Evolutionary conservation across 192 early-diverging fungal species (phyloP), one percentile per base, ranked within the genome.

Genomic region (Gorgonomyces haynaldii): DNA sequence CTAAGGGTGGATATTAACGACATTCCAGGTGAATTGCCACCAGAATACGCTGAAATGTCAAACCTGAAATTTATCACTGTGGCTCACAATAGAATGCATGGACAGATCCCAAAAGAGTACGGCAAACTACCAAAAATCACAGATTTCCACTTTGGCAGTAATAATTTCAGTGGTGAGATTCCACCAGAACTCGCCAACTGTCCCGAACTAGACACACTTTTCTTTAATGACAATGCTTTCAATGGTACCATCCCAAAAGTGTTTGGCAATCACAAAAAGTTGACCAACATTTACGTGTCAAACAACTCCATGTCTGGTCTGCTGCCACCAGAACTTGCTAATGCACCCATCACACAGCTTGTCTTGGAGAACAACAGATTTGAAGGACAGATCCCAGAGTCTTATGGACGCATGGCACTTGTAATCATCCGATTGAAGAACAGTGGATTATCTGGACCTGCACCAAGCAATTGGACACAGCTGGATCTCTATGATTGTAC

Each of bases 111-210:
- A n/a, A n/a, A n/a, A n/a, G n/a, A n/a, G n/a, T n/a, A n/a, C n/a
- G n/a, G n/a, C n/a, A n/a, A n/a, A n/a, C n/a, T n/a, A n/a, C n/a
- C n/a, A n/a, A n/a, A n/a, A n/a, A n/a, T n/a, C n/a, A n/a, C n/a
- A n/a, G n/a, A n/a, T n/a, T n/a, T n/a, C n/a, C n/a, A n/a, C n/a
- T n/a, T n/a, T n/a, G n/a, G n/a, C n/a, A n/a, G n/a, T n/a, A 41
- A 41, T 13, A 41, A 41, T 22, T 21, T 41, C 21, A 41, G 21
- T 21, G 39, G 39, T 22, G 39, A 41, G n/a, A 12, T 41, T n/a
- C 39, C 39, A 7, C 39, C 39, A 0, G 39, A 41, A 41, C 21
- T 41, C 21, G 39, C 39, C 15, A 41, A 41, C 6, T 13, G 20
- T 7, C 21, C 21, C 39, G 20, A 23, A 3, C 24, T 23, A 6